Evolutionary conservation across 23 red algal species (phyloP).

Genomic region (Gracilaria gracilis): DNA sequence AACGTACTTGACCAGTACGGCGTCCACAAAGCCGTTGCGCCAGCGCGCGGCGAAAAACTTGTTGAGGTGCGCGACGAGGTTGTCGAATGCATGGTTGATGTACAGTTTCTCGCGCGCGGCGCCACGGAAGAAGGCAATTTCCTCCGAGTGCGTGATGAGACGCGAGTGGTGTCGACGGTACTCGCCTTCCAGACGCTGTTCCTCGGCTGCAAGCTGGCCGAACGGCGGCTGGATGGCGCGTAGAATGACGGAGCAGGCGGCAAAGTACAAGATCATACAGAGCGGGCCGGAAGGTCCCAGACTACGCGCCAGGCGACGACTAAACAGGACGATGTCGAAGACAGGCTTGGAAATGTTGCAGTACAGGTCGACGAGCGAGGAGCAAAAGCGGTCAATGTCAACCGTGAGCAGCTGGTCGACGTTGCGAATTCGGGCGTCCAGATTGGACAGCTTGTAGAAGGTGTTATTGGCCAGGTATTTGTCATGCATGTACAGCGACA

Average conservation of each 20-base stretch:
- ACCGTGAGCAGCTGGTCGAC: constrained; percentile 96
- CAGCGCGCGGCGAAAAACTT: constrained; percentile 82
- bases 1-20: constrained; percentile 96
- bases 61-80: constrained; percentile 74
- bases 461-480: constrained; percentile 88
- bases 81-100: constrained; percentile 93
- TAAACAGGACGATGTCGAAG: constrained; percentile 91
- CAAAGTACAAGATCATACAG: constrained; percentile 95
- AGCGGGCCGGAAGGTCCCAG: constrained; percentile 84
- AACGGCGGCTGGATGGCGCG: constrained; percentile 96
- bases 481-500: constrained; percentile 92
- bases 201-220: constrained; percentile 88
- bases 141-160: constrained; percentile 95
- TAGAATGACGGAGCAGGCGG: constrained; percentile 77
- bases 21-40: constrained; percentile 91
- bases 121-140: constrained; percentile 99
- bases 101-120: constrained; percentile 86
- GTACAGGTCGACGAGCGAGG: constrained; percentile 93
- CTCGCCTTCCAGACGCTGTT: constrained; percentile 96
- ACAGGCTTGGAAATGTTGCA: constrained; percentile 95
- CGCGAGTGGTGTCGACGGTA: constrained; percentile 92
- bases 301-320: constrained; percentile 65
- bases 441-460: constrained; percentile 92
- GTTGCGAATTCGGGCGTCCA: constrained; percentile 94
- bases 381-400: constrained; percentile 94